Base-by-base conservation (phyloP, 495 filamentous ascomycete genomes). In the Penicillium verhagenii region DNA sequence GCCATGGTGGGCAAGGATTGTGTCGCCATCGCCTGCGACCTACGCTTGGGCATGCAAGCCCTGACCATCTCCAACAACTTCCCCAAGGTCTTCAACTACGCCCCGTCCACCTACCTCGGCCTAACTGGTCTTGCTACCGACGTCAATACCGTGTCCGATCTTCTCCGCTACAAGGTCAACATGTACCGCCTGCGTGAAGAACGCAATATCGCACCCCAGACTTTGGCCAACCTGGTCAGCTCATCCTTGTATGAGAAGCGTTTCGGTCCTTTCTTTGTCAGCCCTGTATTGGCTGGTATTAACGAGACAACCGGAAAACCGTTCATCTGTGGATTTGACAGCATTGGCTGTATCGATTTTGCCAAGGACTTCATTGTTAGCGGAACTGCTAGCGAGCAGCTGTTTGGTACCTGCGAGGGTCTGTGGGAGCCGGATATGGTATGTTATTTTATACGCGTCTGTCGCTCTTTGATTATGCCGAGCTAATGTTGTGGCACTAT, bases 1-100 rank as follows among this genome's bases (percentile, higher is more conserved):
- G 92, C 90, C 71, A 98, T 97, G 94, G 91, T 94, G 51, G 94
- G 94, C 80, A 97, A 97, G 74, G 90, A 96, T 86, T 98, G 94
- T 74, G 94, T 98, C 38, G 94, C 94, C 74, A 97, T 98, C 66
- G 94, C 94, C 68, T 98, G 94, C 79, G 94, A 98, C 75, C 92
- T 98, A 58, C 92, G 94, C 51, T 90, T 98, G 52, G 94, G 94
- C 58, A 87, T 97, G 72, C 95, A 98, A 80, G 80, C 95, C 64
- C 82, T 98, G 69, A 98, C 94, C 35, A 86, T 98, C 51, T 96
- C 91, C 68, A 97, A 97, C 85, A 96, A 97, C 86, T 97, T 96
- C 83, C 94, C 94, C 76, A 98, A 98, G 79, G 91, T 98, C 82
- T 97, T 97, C 86, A 83, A 88, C 72, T 97, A 96, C 81, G 92